Evolutionary conservation across 2,329 filamentous ascomycete species (phyloP).

Genomic region (Grosmannia penicillata): DNA sequence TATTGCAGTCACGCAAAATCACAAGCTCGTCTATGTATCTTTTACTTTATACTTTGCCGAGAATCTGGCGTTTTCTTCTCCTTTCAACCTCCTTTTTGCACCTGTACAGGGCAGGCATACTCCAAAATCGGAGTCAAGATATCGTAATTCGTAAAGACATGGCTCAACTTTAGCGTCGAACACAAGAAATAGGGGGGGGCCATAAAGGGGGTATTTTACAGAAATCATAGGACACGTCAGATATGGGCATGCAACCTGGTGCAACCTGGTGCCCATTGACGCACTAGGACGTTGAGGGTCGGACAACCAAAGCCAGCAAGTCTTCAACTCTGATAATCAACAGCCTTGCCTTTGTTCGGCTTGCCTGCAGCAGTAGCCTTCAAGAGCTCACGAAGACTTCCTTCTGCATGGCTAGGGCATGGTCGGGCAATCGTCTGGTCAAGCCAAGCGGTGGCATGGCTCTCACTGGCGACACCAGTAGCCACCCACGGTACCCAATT

Average conservation of each 20-base stretch:
- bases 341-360: conserved; percentile 13
- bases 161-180: too few species aligned
- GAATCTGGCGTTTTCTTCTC: too few species aligned
- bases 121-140: too few species aligned
- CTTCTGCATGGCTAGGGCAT: conserved; percentile 32
- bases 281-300: too few species aligned
- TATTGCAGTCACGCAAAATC: too few species aligned
- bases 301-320: neutral
- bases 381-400: conserved; percentile 38
- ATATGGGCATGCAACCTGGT: neutral
- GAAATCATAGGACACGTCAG: neutral
- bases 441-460: too few species aligned
- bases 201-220: neutral
- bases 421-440: neutral
- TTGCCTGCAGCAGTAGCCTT: conserved; percentile 18
- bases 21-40: too few species aligned
- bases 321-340: conserved; percentile 3
- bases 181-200: neutral
- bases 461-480: conserved; percentile 9
- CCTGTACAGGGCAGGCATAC: too few species aligned
- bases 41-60: too few species aligned
- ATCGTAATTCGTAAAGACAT: too few species aligned
- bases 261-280: too few species aligned
- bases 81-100: too few species aligned
- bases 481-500: conserved; percentile 31